Evolutionary conservation across 2,329 filamentous ascomycete genomes (phyloP), one percentile per base, ranked within the genome.

Genomic region (Ramularia endophylla): DNA sequence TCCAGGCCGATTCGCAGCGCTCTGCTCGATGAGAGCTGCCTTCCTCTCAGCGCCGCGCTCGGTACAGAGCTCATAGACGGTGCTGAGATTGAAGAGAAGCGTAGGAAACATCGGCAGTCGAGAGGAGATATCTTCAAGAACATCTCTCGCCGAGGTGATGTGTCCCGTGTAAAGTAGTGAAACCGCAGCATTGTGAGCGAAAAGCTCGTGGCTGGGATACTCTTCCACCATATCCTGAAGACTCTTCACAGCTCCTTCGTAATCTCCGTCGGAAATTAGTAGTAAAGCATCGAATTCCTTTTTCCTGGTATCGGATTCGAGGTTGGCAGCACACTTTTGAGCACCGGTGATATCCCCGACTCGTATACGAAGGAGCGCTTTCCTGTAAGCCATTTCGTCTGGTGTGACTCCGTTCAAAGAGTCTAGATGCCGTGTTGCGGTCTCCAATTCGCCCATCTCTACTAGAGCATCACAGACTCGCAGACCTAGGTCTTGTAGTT

Each of bases 401-500:
- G 15, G 63, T 58, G 53, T 67, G 56, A 15, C 64, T 56, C 59
- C 57, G 60, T 62, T 36, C 11, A 94, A 62, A 3, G 72, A 78
- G 15, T 71, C 69, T 2, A 98, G 68, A 55, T 94, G 87, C 20
- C 82, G 71, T 1, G 75, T 79, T 0, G 90, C 92, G 4, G 85
- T 87, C 2, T 85, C 79, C 0, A 94, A 61, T 59, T 98, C 90
- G 7, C 87, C 87, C 81, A 95, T 94, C 62, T 92, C 85, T 5
- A 90, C 73, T 19, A 92, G 66, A 0, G 83, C 81, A 56, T 78
- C 78, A 13, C 75, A 75, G 5, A 75, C 74, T 36, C 75, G 63
- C 18, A 81, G 70, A 0, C 88, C 89, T 2, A 95, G 70, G 48
- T 95, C 88, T 1, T 73, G 68, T 1, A 97, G 71, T 18, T 90